Evolutionary conservation across 2,329 filamentous ascomycete species (phyloP).

Genomic region (Exutisphaerella laricina): DNA sequence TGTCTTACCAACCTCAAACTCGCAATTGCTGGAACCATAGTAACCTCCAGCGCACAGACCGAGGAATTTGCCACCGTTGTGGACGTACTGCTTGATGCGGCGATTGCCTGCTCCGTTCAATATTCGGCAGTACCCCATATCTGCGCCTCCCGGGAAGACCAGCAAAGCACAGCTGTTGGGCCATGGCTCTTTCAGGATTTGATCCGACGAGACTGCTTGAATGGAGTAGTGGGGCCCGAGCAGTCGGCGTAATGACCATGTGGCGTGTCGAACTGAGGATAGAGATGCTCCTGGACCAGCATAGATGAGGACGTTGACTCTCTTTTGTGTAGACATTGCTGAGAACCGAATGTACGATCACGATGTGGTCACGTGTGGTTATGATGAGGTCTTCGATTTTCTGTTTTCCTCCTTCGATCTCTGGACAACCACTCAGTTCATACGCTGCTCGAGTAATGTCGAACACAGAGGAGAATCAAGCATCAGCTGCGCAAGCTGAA

Average conservation of each 20-base stretch:
- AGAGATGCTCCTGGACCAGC: slow-evolving; percentile 80
- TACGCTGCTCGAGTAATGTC: slow-evolving; percentile 23
- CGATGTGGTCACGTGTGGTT: slow-evolving; percentile 19
- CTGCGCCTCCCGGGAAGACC: slow-evolving; percentile 90
- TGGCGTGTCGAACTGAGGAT: slow-evolving; percentile 83
- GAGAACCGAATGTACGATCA: too few relatives aligned
- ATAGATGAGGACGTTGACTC: slow-evolving; percentile 90
- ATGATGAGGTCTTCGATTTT: slow-evolving; percentile 5
- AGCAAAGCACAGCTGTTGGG: slow-evolving; percentile 76
- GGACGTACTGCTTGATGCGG: slow-evolving; percentile 77
- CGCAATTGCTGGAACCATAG: slow-evolving; percentile 73
- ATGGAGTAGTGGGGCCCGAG: slow-evolving; percentile 90
- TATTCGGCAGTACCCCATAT: slow-evolving; percentile 80
- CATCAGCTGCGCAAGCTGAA: slow-evolving; percentile 31
- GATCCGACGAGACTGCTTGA: slow-evolving; percentile 70
- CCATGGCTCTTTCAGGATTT: slow-evolving; percentile 90
- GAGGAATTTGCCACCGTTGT: slow-evolving; percentile 76
- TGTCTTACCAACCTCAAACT: slow-evolving; percentile 83
- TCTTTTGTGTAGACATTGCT: slow-evolving; percentile 47
- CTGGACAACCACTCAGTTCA: not conserved
- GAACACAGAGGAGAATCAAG: slow-evolving; percentile 25
- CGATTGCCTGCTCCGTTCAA: slow-evolving; percentile 86
- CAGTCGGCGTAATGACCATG: slow-evolving; percentile 78
- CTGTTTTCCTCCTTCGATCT: slow-evolving; percentile 2
- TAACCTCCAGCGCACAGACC: slow-evolving; percentile 95